Base-by-base conservation (phyloP, 306 rosid species). In the Ceratonia siliqua region DNA sequence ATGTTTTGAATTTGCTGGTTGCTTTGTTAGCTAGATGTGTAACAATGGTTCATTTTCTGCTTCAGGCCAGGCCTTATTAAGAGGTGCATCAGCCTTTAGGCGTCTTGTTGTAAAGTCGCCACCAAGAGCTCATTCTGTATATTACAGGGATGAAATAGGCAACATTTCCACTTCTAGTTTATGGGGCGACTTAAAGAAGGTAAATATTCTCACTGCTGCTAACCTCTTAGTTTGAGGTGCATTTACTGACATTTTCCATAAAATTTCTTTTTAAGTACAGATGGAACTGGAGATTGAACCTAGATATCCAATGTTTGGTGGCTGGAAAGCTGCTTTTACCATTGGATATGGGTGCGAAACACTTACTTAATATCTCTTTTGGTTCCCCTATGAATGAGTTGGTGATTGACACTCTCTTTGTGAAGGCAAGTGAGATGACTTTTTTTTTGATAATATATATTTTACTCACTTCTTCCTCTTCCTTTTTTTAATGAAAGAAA, bases 131-230 rank as follows among this genome's bases (percentile, higher is more conserved):
- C 97, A 90, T 79, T 95, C 98, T 63, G 89, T 92, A 43, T 95
- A 95, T 75, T 95, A 89, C 77, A 88, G 98, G 81, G 98, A 95
- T 82, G 99, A 90, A 74, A 95, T 92, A n/a, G 99, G 99, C 65
- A 92, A 95, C 80, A 91, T 95, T 62, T 95, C 98, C 75, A 95
- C 99, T n/a, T 92, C 99, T 52, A 87, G 82, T 76, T 80, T 95
- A 82, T 95, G 97, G 99, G 86, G 95, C 52, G 97, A 91, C 85
- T 89, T 83, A n/a, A 94, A 79, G 78, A 90, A 90, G 96, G 98
- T 91, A 70, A 55, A 3, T 70, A 13, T 55, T 36, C 39, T 52
- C 28, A 53, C 36, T 33, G 5, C 32, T 50, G 56, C 28, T 42
- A 24, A 35, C n/a, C 6, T 70, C 50, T 75, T n/a, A n/a, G n/a